Conservation (phyloP, 805 yeast genomes). For the Candida maltosa region DNA sequence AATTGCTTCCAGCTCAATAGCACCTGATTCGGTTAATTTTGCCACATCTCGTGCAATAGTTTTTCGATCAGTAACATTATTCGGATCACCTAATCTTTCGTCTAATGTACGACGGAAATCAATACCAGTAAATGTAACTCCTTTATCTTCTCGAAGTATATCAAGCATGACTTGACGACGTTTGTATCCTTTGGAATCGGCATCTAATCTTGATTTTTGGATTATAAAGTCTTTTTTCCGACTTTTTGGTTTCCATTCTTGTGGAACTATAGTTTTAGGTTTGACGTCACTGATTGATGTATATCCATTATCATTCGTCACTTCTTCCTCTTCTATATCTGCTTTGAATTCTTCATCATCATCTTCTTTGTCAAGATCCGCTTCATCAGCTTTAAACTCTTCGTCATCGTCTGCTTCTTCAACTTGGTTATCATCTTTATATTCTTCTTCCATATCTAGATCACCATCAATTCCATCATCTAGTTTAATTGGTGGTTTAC, state of each 20-base stretch:
- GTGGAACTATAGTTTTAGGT: too few species aligned
- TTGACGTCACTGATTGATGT: too few species aligned
- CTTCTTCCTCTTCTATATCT: conserved; percentile 1
- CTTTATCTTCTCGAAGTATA: conserved; percentile 33
- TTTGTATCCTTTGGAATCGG: conserved; percentile 22
- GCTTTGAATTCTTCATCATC: neutral
- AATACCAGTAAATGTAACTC: conserved; percentile 33
- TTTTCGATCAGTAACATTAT: conserved; percentile 33
- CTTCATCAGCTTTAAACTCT: neutral
- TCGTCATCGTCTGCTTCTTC: neutral
- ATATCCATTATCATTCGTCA: too few species aligned
- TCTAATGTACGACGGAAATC: conserved; percentile 31
- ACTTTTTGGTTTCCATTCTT: too few species aligned
- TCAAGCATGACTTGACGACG: conserved; percentile 27
- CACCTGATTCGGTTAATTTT: conserved; percentile 17
- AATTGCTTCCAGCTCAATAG: conserved; percentile 21
- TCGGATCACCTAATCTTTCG: conserved; percentile 19
- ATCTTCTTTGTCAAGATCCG: conserved; percentile 1
- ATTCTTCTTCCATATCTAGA: neutral
- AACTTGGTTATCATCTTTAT: neutral
- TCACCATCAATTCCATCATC: neutral
- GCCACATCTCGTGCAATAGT: conserved; percentile 38
- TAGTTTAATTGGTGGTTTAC: too few species aligned
- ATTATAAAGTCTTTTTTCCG: neutral
- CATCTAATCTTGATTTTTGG: too few species aligned